Percentiles rank a stretch among this genome's conserved stretches.
These are phyloP conservation scores for Leishmania turanica DNA, from an alignment of 208 protist species.

Conservation along the genomic window DNA sequence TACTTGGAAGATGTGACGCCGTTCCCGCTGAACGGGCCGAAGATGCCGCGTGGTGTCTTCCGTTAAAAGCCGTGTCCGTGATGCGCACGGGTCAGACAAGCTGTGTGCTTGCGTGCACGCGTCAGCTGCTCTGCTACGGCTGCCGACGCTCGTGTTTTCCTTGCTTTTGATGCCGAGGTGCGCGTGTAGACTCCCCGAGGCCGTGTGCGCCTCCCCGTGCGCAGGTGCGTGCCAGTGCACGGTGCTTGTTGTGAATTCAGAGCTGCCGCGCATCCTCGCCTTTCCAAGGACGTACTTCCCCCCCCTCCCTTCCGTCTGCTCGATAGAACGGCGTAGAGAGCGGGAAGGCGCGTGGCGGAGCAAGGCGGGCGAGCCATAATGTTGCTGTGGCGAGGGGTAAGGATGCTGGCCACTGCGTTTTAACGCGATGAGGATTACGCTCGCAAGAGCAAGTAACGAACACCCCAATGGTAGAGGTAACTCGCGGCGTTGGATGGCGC, in stretches of 20 bases:
- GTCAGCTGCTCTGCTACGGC: neutral
- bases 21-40: conserved; percentile 88
- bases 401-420: neutral
- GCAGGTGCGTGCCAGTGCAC: neutral
- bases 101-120: neutral
- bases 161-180: neutral
- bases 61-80: conserved; percentile 30
- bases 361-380: neutral
- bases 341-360: neutral
- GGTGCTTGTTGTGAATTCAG: neutral
- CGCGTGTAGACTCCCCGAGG: neutral
- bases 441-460: neutral
- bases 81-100: neutral
- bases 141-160: neutral
- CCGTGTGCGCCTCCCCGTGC: neutral
- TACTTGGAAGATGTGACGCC: conserved; percentile 92
- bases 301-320: neutral
- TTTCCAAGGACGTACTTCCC: neutral
- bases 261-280: neutral
- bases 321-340: neutral
- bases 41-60: conserved; percentile 89
- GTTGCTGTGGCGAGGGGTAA: neutral
- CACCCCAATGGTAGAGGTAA: neutral
- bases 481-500: neutral
- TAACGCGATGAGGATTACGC: neutral